Base-by-base conservation (phyloP, 768 basidiomycete species). In the Tulasnella sp. region DNA sequence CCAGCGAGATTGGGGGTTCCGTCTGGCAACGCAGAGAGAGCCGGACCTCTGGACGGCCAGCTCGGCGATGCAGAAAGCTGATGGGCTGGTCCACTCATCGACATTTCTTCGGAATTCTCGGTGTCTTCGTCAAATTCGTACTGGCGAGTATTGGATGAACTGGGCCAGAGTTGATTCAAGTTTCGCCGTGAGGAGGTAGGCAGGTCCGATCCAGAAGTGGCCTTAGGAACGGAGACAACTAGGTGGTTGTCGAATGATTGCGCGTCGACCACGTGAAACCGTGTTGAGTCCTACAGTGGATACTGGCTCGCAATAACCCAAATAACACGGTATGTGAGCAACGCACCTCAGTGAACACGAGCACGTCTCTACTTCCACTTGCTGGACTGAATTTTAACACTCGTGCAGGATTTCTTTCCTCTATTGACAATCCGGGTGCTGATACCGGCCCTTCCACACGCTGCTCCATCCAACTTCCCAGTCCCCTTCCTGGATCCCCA, bases 291-390 rank as follows among this genome's bases (percentile, higher is more conserved):
- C 94, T 96, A 82, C 31, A 24, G 24, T 72, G 74, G 18, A 80
- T 84, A 34, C 2, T 82, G 36, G 7, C 80, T 77, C 31, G 44
- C 40, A 21, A 74, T 77, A 38, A 76, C 24, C 18, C 27, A 74
- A 72, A 58, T 48, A 21, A 71, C 18, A n/a, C 10, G 36, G 2
- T 18, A 19, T 72, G 74, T 24, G 34, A 68, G 16, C 52, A 9
- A 80, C 90, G 77, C 81, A 95, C 95, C 91, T 97, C 96, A 21
- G 96, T 95, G 85, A 96, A 98, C 0, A 91, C 91, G 90, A 97
- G 90, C 1, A 96, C 84, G 85, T 97, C 96, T 80, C 90, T 89
- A 36, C 90, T 89, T 71, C 85, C 83, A 31, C 90, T 90, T 1
- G 90, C 89, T 16, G 90, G 88, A 79, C 91, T 90, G 85, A 97